Evolutionary conservation across 257 asterid species (phyloP), one percentile per base, ranked within the genome.

Genomic region (Solanum stenotomum): DNA sequence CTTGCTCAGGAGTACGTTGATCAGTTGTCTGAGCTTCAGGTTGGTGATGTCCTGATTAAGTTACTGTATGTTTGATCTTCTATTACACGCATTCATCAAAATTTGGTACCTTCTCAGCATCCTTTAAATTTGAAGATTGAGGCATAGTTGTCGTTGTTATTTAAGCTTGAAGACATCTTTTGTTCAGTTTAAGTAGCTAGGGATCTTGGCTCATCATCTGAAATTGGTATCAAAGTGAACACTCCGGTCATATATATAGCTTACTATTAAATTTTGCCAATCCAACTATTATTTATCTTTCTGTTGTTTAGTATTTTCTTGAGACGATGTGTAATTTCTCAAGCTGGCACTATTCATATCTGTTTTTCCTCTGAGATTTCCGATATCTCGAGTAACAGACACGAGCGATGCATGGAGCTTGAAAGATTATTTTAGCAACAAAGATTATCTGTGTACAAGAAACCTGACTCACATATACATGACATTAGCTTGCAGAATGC

Each of bases 11-110:
- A 96, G 90, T 97, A 96, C 27, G 98, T 97, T 74, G 99, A 97
- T 93, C 99, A 97, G 67, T 91, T 97, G 87, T 97, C 99, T 22
- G 99, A 97, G 93, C 98, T 97, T 87, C 99, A 97, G 97, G 99
- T 97, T 22, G 12, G 82, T 52, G 37, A 14, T 85, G 67, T 68
- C 82, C 68, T 84, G 18, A 52, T 86, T 13, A 86, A 49, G n/a
- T 31, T 49, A 74, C 25, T 44, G 20, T 44, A 81, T 29, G 68
- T 81, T 18, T 81, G 18, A 81, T 44, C 42, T 9, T 81, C 42
- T 1, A 29, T 35, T 29, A 16, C 85, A 29, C 11, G 18, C 85
- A 46, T 49, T 46, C 27, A 46, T 68, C 68, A 46, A 15, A 46
- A 46, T 29, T 81, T 49, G 70, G 11, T 81, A 18, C 52, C 29